These are phyloP conservation scores for Trypanosoma platydactyli DNA, from an alignment of 208 protist genomes.

Conservation along the genomic window DNA sequence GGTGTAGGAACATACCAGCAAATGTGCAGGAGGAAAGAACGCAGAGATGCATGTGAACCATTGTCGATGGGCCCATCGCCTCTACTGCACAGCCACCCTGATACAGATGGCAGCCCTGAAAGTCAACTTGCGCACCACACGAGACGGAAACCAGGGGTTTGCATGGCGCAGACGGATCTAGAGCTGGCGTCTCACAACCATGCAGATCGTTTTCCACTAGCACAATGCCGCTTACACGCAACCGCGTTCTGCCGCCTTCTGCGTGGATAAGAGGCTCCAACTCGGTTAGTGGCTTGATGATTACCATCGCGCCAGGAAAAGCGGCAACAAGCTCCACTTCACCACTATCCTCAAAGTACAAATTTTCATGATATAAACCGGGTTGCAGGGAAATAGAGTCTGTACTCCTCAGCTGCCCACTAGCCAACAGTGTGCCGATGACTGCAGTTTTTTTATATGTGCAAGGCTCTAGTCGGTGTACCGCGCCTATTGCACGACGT, in stretches of 20 bases:
- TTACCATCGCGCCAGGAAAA: conserved; percentile 59
- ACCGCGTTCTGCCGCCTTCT: conserved; percentile 27
- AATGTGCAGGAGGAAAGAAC: conserved; percentile 54
- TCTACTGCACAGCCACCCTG: conserved; percentile 48
- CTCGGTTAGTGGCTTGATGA: conserved; percentile 40
- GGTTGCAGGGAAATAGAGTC: conserved; percentile 50
- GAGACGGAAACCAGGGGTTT: conserved; percentile 38
- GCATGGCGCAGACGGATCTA: conserved; percentile 15
- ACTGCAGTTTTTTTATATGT: conserved; percentile 2
- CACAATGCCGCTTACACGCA: conserved; percentile 56
- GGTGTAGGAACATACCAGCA: conserved; percentile 49
- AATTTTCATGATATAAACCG: conserved; percentile 62
- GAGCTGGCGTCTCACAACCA: not conserved
- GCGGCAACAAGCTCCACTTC: conserved; percentile 43
- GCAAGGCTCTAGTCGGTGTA: conserved; percentile 15
- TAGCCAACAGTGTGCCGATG: conserved; percentile 14
- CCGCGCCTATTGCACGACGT: conserved; percentile 3
- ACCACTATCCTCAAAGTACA: conserved; percentile 40
- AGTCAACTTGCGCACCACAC: conserved; percentile 36
- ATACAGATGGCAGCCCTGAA: conserved; percentile 71
- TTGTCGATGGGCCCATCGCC: conserved; percentile 31
- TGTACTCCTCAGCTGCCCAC: not conserved
- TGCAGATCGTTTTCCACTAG: conserved; percentile 21
- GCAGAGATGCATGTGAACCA: conserved; percentile 42
- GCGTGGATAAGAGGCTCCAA: conserved; percentile 54